These are phyloP conservation scores for Ophiostoma australiae DNA, from an alignment of 2,329 filamentous ascomycete genomes.

Conservation along the genomic window DNA sequence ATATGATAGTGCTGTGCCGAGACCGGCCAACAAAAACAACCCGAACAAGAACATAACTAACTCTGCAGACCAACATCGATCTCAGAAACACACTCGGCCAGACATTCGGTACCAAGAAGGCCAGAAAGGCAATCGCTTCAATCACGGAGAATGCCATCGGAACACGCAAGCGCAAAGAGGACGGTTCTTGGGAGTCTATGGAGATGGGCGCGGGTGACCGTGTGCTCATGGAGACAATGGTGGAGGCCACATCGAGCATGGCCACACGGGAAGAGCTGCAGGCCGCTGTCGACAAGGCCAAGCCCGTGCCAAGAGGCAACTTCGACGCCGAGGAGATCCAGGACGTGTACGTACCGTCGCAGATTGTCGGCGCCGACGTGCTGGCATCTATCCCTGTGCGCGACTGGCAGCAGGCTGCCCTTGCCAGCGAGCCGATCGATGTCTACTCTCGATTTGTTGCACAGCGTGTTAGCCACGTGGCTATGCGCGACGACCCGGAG, in stretches of 20 bases:
- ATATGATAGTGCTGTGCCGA: background rate
- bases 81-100: conserved; percentile 66
- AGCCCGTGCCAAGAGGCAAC: conserved; percentile 69
- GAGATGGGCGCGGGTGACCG: conserved; percentile 42
- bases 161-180: conserved; percentile 38
- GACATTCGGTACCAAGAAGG: conserved; percentile 80
- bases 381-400: conserved; percentile 63
- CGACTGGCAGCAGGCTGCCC: conserved; percentile 68
- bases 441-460: conserved; percentile 62
- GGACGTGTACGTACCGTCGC: conserved; percentile 66
- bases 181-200: conserved; percentile 39
- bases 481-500: conserved; percentile 48
- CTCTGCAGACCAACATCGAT: conserved; percentile 50
- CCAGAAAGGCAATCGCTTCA: conserved; percentile 69
- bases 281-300: conserved; percentile 59
- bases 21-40: background rate
- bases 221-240: conserved; percentile 61
- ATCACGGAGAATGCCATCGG: conserved; percentile 66
- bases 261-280: conserved; percentile 42
- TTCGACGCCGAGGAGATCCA: conserved; percentile 60
- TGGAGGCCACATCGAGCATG: conserved; percentile 49
- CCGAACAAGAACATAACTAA: conserved; percentile 1
- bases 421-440: conserved; percentile 52
- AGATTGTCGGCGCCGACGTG: conserved; percentile 62
- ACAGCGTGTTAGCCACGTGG: conserved; percentile 52